Percentiles rank a stretch among this genome's conserved stretches.
Conservation (phyloP, 1,139 yeast genomes). For the Magnusiomyces suaveolens region DNA sequence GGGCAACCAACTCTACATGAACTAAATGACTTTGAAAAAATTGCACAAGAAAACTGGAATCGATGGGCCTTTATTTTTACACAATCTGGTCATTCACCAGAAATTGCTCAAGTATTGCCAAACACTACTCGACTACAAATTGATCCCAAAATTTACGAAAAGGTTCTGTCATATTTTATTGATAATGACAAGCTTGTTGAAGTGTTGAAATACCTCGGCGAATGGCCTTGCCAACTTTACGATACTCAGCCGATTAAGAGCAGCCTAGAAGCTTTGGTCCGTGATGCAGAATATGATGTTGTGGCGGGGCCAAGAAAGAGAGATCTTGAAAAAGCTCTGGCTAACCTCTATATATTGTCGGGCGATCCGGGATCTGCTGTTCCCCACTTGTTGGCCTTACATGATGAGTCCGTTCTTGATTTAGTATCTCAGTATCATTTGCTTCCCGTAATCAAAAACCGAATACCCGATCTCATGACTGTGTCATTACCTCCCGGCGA, state of each 20-base stretch:
- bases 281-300: conserved; percentile 22
- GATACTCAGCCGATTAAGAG: conserved; percentile 40
- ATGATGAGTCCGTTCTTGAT: conserved; percentile 47
- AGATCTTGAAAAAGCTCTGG: conserved; percentile 42
- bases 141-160: conserved; percentile 40
- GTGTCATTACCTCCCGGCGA: conserved; percentile 36
- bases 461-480: conserved; percentile 45
- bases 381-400: conserved; percentile 45
- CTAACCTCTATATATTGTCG: conserved; percentile 47
- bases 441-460: conserved; percentile 40
- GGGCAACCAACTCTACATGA: not conserved
- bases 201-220: conserved; percentile 33
- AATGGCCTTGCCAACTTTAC: conserved; percentile 56
- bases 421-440: conserved; percentile 56
- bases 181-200: conserved; percentile 31
- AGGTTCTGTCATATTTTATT: conserved; percentile 45
- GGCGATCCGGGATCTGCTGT: conserved; percentile 58
- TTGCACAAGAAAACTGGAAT: conserved; percentile 47
- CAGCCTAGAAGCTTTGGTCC: conserved; percentile 39
- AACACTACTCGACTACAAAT: conserved; percentile 33
- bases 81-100: conserved; percentile 39
- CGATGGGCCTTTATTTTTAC: conserved; percentile 51
- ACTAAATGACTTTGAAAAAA: not conserved
- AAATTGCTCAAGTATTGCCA: conserved; percentile 50
- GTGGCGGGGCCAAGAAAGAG: conserved; percentile 14